Percentiles rank a stretch among this genome's conserved stretches.
Conservation (phyloP, 1,284 basidiomycete genomes). For the Lentinula novae-zelandiae region DNA sequence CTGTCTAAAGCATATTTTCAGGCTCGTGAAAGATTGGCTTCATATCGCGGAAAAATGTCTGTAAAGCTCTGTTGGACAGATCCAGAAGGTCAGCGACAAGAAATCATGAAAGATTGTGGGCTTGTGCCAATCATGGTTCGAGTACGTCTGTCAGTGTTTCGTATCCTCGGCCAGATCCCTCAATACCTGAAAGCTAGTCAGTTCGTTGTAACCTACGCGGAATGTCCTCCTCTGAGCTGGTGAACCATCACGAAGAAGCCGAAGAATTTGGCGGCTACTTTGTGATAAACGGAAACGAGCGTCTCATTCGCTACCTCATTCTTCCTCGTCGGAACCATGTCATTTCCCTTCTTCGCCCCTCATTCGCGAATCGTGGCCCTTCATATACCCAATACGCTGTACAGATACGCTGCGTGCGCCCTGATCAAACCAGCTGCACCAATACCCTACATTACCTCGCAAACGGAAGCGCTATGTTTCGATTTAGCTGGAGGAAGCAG, state of each 20-base stretch:
- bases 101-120: slow-evolving; percentile 86
- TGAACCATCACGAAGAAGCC: slow-evolving; percentile 90
- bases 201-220: slow-evolving; percentile 88
- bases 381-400: slow-evolving; percentile 95
- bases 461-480: slow-evolving; percentile 92
- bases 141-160: slow-evolving; percentile 45
- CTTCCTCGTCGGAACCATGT: slow-evolving; percentile 89
- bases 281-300: slow-evolving; percentile 98
- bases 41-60: slow-evolving; percentile 92
- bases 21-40: slow-evolving; percentile 90
- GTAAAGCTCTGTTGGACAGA: slow-evolving; percentile 88
- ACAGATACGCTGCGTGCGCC: slow-evolving; percentile 92
- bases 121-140: slow-evolving; percentile 95
- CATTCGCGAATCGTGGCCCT: slow-evolving; percentile 89
- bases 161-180: background rate
- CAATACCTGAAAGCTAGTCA: slow-evolving; percentile 53
- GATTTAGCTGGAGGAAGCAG: slow-evolving; percentile 97
- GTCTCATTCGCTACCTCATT: slow-evolving; percentile 96
- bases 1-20: slow-evolving; percentile 28
- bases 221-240: slow-evolving; percentile 85
- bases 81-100: slow-evolving; percentile 65
- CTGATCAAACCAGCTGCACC: slow-evolving; percentile 89
- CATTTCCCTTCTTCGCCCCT: slow-evolving; percentile 81
- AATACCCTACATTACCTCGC: slow-evolving; percentile 97
- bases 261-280: slow-evolving; percentile 99